These are phyloP conservation scores for Dioscorea cayenensis DNA, from an alignment of 116 monocot genomes.

Conservation along the genomic window DNA sequence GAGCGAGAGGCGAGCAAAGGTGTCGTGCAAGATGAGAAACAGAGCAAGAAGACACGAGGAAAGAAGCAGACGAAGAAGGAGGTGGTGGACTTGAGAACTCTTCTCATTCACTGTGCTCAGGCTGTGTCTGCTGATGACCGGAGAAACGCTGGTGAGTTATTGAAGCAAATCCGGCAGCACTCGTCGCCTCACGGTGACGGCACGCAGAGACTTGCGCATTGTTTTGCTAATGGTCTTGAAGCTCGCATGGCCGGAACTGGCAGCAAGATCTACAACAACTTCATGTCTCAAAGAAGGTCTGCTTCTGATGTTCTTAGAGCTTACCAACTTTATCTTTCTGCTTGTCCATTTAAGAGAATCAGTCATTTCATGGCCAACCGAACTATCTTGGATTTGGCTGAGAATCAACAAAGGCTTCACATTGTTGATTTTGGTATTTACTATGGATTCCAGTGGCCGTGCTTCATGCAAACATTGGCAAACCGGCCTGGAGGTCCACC, in stretches of 20 bases:
- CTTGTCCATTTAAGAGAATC: conserved; percentile 74
- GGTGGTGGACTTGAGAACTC: conserved; percentile 56
- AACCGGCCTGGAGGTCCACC: conserved; percentile 45
- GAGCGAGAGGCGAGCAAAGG: conserved; percentile 35
- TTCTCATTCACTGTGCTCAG: conserved; percentile 85
- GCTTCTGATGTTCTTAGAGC: conserved; percentile 64
- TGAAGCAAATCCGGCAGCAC: conserved; percentile 76
- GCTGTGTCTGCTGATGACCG: conserved; percentile 74
- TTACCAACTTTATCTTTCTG: conserved; percentile 67
- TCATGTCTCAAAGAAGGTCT: conserved; percentile 34
- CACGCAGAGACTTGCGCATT: conserved; percentile 69
- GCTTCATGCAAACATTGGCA: conserved; percentile 53
- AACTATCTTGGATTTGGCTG: conserved; percentile 48
- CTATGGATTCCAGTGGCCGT: conserved; percentile 96
- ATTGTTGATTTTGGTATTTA: conserved; percentile 86
- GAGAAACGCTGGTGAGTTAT: conserved; percentile 38
- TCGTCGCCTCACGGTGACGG: conserved; percentile 56
- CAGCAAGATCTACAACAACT: conserved; percentile 52
- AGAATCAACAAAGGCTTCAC: conserved; percentile 53
- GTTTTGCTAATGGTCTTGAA: conserved; percentile 76
- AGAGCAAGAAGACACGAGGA: conserved; percentile 19
- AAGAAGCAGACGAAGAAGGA: conserved; percentile 38
- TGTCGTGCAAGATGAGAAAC: conserved; percentile 10
- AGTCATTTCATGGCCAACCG: conserved; percentile 60
- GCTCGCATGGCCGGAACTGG: conserved; percentile 85